A percentile compares a stretch with the other conserved stretches of the same genome.
phyloP scores from a whole-genome alignment of 2,329 filamentous ascomycete species.

The Sclerotinia subarctica region DNA sequence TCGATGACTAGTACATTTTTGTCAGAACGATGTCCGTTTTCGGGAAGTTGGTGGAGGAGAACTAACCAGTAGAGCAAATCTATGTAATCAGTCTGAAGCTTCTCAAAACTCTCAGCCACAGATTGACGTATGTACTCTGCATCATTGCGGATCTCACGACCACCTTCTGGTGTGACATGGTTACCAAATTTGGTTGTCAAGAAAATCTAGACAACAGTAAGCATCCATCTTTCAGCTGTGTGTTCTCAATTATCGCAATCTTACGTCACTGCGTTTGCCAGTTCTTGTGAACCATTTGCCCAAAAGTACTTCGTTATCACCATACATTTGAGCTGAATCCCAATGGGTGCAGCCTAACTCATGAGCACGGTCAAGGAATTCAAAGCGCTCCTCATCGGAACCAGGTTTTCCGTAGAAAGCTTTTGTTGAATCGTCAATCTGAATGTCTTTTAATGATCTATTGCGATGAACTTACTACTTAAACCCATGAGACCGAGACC shows the following conservation, averaged over 20 bases:
- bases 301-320: conserved; percentile 46
- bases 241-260: conserved; percentile 6
- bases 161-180: conserved; percentile 18
- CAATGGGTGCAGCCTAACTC: conserved; percentile 40
- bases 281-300: conserved; percentile 46
- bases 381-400: conserved; percentile 39
- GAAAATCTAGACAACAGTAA: conserved; percentile 40
- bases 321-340: conserved; percentile 36
- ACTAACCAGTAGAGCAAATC: conserved; percentile 22
- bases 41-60: neutral
- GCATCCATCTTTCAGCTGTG: conserved; percentile 41
- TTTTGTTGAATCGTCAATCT: neutral
- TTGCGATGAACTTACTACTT: conserved; percentile 9
- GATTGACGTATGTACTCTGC: conserved; percentile 22
- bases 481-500: conserved; percentile 25
- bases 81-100: conserved; percentile 22
- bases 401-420: conserved; percentile 36
- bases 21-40: neutral
- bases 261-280: conserved; percentile 26
- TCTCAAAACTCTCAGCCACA: conserved; percentile 21
- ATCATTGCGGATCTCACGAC: conserved; percentile 16
- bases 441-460: neutral
- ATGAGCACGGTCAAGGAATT: conserved; percentile 41
- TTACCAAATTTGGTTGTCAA: conserved; percentile 41
- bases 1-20: conserved; percentile 35